These are phyloP conservation scores for Hypholoma fasciculare DNA, from an alignment of 768 basidiomycete genomes.

Conservation along the genomic window DNA sequence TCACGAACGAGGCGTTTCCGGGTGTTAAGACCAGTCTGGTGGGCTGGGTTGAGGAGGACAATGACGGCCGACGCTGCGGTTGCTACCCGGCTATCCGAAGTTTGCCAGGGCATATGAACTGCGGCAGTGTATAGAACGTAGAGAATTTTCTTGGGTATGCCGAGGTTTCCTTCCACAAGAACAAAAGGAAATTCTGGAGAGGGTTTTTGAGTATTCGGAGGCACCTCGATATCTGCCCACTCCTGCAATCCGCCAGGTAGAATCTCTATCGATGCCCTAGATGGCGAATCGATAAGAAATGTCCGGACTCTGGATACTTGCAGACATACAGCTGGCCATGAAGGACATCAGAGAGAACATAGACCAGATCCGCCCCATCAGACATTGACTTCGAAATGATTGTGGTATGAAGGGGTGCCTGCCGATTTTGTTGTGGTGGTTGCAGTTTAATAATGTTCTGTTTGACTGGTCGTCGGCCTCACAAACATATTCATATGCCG, in stretches of 20 bases:
- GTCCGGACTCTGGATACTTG: neutral
- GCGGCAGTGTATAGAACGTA: constrained; percentile 52
- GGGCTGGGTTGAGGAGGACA: constrained; percentile 67
- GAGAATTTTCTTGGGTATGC: constrained; percentile 61
- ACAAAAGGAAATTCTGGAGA: constrained; percentile 49
- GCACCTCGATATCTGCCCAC: constrained; percentile 35
- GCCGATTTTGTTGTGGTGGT: too few relatives aligned
- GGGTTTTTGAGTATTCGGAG: constrained; percentile 19
- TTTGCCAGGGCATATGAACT: constrained; percentile 21
- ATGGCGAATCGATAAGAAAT: constrained; percentile 14
- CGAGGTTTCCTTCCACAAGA: constrained; percentile 57
- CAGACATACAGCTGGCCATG: constrained; percentile 26
- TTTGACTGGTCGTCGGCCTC: too few relatives aligned
- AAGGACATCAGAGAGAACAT: constrained; percentile 24
- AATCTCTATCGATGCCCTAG: constrained; percentile 56
- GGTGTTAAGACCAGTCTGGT: constrained; percentile 65
- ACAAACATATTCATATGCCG: too few relatives aligned
- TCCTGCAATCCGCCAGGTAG: constrained; percentile 55
- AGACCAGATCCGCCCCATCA: constrained; percentile 8
- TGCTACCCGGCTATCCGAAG: constrained; percentile 19
- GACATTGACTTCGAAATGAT: neutral
- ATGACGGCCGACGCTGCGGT: constrained; percentile 44
- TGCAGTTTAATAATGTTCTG: too few relatives aligned
- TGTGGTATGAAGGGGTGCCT: neutral
- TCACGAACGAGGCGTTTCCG: constrained; percentile 53